Evolutionary conservation across 495 filamentous ascomycete species (phyloP), one percentile per base, ranked within the genome.

Genomic region (Aspergillus kassunensis): DNA sequence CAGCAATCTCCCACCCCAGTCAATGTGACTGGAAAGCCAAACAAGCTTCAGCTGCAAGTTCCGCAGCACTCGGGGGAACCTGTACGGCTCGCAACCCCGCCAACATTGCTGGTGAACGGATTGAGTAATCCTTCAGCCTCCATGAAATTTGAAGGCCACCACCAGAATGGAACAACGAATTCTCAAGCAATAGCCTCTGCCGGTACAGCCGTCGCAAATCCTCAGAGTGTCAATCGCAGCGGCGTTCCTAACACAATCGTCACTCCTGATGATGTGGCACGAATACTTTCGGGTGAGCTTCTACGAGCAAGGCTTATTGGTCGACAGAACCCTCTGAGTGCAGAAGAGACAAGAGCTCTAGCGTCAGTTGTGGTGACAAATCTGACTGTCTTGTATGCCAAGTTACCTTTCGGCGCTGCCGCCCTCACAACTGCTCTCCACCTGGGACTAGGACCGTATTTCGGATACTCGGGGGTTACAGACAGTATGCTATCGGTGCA

Each of bases 11-110:
- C 70, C 5, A 69, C 62, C 1, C 64, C 71, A 3, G 37, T 61
- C 11, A 39, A 49, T 10, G 53, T 67, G 6, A 25, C 27, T 12
- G 60, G 63, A 16, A 59, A 65, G 37, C 65, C 69, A 19, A 75
- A 71, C 45, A 76, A 84, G 43, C 76, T 96, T 18, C 87, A 87
- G 35, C 72, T 96, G 2, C 90, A 93, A 63, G 90, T 95, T 8
- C 90, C 90, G 2, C 80, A 85, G 61, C 81, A 88, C 51, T 68
- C 81, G 9, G 86, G 88, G 2, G 87, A 82, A 0, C 79, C 87
- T 9, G 86, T 96, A 1, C 77, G 89, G 16, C 80, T 93, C 16
- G 89, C 88, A 0, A 92, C 88, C 0, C 89, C 89, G 8, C 86
- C 86, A 0, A 78, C 80, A 9, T 66, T 90, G 0, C 73, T 87